Percentiles rank a stretch among this genome's conserved stretches.
Conservation (phyloP, 2,329 filamentous ascomycete genomes). For the Fusarium marasasianum region DNA sequence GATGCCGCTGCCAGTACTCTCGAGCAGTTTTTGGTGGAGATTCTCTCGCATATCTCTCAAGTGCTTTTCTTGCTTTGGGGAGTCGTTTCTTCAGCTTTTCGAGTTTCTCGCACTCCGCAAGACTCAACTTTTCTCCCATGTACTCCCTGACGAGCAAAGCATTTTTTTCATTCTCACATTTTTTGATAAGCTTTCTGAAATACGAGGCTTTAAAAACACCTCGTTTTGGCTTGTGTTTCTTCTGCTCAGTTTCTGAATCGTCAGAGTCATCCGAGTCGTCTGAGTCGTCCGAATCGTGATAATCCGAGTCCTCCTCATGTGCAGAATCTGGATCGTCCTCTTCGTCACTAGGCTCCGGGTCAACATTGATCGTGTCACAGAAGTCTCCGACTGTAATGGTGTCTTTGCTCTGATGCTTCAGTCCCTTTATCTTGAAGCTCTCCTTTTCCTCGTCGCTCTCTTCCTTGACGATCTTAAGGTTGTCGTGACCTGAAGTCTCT, state of each 20-base stretch:
- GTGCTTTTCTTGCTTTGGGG: too few relatives aligned
- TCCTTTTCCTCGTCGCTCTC: rapidly evolving
- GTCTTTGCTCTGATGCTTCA: rapidly evolving
- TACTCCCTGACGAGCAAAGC: too few relatives aligned
- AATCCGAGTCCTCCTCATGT: background rate
- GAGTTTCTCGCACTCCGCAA: too few relatives aligned
- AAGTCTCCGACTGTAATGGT: rapidly evolving
- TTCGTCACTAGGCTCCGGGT: background rate
- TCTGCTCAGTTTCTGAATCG: background rate
- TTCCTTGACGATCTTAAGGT: background rate
- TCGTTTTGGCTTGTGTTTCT: background rate
- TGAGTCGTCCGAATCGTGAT: background rate
- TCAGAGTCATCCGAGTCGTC: background rate
- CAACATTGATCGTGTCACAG: background rate
- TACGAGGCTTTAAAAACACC: too few relatives aligned
- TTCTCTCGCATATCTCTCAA: background rate
- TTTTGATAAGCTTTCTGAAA: too few relatives aligned
- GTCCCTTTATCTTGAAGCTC: rapidly evolving
- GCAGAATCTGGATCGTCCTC: background rate
- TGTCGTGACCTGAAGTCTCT: background rate
- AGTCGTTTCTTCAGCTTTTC: too few relatives aligned
- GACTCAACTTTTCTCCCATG: too few relatives aligned
- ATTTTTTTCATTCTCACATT: too few relatives aligned
- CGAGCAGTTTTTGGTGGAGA: background rate
- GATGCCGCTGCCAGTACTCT: background rate